Evolutionary conservation across 225 moss, liverwort and hornwort species (phyloP).

Genomic region (Takakia lepidozioides): DNA sequence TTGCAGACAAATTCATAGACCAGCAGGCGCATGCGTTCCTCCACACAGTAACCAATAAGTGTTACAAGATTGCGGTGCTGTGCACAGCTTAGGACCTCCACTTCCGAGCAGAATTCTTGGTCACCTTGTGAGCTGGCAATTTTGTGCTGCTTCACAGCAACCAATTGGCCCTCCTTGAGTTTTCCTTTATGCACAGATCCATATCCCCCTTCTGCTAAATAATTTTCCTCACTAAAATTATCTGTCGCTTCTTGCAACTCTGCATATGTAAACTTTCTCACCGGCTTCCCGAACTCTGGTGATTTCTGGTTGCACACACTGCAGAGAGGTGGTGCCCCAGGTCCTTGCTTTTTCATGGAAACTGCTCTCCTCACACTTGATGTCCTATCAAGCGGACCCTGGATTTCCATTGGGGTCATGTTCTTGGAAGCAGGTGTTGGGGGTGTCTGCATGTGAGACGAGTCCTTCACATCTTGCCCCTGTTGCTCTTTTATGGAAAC

Average conservation of each 20-base stretch:
- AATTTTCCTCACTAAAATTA: slow-evolving; percentile 35
- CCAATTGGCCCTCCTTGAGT: slow-evolving; percentile 48
- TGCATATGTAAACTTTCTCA: slow-evolving; percentile 27
- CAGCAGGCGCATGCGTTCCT: slow-evolving; percentile 37
- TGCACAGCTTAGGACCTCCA: slow-evolving; percentile 70
- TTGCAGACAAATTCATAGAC: slow-evolving; percentile 65
- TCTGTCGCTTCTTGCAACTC: slow-evolving; percentile 43
- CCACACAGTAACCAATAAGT: slow-evolving; percentile 58
- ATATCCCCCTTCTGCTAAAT: slow-evolving; percentile 47
- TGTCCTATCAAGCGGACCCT: slow-evolving; percentile 14
- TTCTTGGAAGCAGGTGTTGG: slow-evolving; percentile 1
- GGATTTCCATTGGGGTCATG: slow-evolving; percentile 13
- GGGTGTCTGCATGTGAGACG: slow-evolving; percentile 7
- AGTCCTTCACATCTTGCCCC: slow-evolving; percentile 19
- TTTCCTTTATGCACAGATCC: slow-evolving; percentile 52
- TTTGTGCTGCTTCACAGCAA: slow-evolving; percentile 63
- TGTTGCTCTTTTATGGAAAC: slow-evolving; percentile 26
- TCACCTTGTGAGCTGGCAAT: slow-evolving; percentile 54
- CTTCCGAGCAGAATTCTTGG: slow-evolving; percentile 60
- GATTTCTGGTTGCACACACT: slow-evolving; percentile 52
- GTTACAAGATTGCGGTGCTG: slow-evolving; percentile 66
- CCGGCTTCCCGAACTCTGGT: slow-evolving; percentile 54
- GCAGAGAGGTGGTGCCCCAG: slow-evolving; percentile 45
- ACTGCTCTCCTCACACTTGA: slow-evolving; percentile 13
- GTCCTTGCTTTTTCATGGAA: slow-evolving; percentile 32